Conservation (phyloP, 2,329 filamentous ascomycete genomes). For the Ambrosiella cleistominuta region DNA sequence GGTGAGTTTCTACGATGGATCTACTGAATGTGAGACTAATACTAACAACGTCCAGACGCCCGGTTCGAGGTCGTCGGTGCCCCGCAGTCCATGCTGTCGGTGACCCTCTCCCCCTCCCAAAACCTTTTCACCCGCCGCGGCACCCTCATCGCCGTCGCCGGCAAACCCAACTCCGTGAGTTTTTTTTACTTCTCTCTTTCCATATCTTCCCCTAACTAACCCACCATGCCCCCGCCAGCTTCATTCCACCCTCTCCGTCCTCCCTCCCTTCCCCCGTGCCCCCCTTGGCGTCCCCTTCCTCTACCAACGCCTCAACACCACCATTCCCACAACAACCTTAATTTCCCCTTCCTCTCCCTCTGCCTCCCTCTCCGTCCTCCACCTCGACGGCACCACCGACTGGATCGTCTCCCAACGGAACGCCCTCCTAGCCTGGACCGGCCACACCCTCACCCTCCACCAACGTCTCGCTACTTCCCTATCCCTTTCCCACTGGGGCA, state of each 20-base stretch:
- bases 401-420: conserved; percentile 85
- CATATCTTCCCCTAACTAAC: background rate
- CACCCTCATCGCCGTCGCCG: conserved; percentile 75
- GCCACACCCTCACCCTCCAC: conserved; percentile 61
- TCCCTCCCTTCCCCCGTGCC: conserved; percentile 68
- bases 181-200: background rate
- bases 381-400: conserved; percentile 83
- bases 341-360: conserved; percentile 74
- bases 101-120: conserved; percentile 82
- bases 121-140: conserved; percentile 83
- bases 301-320: conserved; percentile 79
- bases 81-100: conserved; percentile 84
- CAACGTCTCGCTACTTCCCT: conserved; percentile 60
- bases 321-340: conserved; percentile 71
- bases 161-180: conserved; percentile 73
- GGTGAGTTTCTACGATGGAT: no score
- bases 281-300: conserved; percentile 80
- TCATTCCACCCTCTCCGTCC: conserved; percentile 71
- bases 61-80: conserved; percentile 85
- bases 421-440: conserved; percentile 90
- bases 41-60: conserved; percentile 45
- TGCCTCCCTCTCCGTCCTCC: conserved; percentile 72
- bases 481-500: conserved; percentile 78
- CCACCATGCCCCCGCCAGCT: conserved; percentile 32
- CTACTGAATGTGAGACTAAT: no score